A percentile compares a stretch with the other conserved stretches of the same genome.
Evolutionary conservation across 1,284 basidiomycete species (phyloP).

Genomic region (Cryptococcus maquisensis): DNA sequence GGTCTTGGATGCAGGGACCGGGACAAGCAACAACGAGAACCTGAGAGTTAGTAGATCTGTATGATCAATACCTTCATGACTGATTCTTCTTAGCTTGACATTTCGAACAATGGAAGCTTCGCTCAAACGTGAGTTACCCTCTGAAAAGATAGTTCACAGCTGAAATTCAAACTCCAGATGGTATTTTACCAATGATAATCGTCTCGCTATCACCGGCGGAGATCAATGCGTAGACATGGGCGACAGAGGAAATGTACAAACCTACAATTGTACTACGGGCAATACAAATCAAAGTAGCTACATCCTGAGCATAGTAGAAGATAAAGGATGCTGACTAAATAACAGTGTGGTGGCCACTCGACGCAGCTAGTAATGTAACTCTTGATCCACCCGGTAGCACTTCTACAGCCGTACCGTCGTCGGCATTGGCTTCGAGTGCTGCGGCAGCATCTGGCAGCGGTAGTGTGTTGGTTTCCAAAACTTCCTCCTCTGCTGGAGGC

Average conservation of each 20-base stretch:
- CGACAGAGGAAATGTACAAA: constrained; percentile 20
- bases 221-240: constrained; percentile 31
- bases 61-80: no score
- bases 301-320: background rate
- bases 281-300: constrained; percentile 32
- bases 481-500: no score
- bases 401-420: no score
- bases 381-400: no score
- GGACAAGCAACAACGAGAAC: constrained; percentile 9
- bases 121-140: constrained; percentile 12
- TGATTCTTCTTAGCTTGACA: background rate
- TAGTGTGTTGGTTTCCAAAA: no score
- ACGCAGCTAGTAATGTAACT: no score
- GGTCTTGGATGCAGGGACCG: constrained; percentile 24
- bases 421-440: no score
- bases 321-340: no score
- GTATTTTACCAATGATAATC: constrained; percentile 24
- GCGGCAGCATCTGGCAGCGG: no score
- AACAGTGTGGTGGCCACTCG: no score
- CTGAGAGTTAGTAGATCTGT: constrained; percentile 12
- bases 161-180: constrained; percentile 5
- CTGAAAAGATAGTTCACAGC: background rate
- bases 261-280: constrained; percentile 28
- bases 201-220: constrained; percentile 32
- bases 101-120: constrained; percentile 15